Evolutionary conservation across 2,329 filamentous ascomycete genomes (phyloP).

Genomic region (Clarireedia homoeocarpa): DNA sequence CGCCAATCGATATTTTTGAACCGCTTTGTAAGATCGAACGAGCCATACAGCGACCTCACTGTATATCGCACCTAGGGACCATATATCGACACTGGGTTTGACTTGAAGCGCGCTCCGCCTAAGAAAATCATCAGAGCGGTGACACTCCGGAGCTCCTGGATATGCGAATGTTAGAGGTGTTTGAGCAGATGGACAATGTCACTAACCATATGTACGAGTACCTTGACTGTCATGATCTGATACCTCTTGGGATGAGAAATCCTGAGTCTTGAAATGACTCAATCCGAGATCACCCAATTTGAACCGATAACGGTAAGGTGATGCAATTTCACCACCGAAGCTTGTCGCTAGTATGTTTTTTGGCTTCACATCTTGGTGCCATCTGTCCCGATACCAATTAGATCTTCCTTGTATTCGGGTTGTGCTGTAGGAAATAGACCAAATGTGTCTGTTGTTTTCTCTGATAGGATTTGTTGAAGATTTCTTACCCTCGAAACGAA

Average conservation of each 20-base stretch:
- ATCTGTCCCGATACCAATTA: slow-evolving; percentile 16
- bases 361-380: slow-evolving; percentile 30
- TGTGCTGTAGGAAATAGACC: not conserved
- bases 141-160: slow-evolving; percentile 29
- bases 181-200: not conserved
- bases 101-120: slow-evolving; percentile 7
- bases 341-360: slow-evolving; percentile 27
- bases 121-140: slow-evolving; percentile 11
- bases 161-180: slow-evolving; percentile 4
- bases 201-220: slow-evolving; percentile 16
- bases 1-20: slow-evolving; percentile 21
- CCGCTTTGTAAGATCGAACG: slow-evolving; percentile 20
- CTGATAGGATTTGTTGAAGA: not conserved
- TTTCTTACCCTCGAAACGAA: not conserved
- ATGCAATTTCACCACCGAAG: slow-evolving; percentile 13
- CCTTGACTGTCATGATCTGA: slow-evolving; percentile 7
- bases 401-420: not conserved
- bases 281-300: slow-evolving; percentile 29
- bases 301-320: slow-evolving; percentile 21
- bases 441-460: not conserved
- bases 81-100: slow-evolving; percentile 25
- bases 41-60: slow-evolving; percentile 28
- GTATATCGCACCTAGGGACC: slow-evolving; percentile 30
- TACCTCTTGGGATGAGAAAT: not conserved
- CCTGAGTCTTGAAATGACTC: slow-evolving; percentile 5